These are phyloP conservation scores for Sporothrix protearum DNA, from an alignment of 2,329 filamentous ascomycete genomes.

Conservation along the genomic window DNA sequence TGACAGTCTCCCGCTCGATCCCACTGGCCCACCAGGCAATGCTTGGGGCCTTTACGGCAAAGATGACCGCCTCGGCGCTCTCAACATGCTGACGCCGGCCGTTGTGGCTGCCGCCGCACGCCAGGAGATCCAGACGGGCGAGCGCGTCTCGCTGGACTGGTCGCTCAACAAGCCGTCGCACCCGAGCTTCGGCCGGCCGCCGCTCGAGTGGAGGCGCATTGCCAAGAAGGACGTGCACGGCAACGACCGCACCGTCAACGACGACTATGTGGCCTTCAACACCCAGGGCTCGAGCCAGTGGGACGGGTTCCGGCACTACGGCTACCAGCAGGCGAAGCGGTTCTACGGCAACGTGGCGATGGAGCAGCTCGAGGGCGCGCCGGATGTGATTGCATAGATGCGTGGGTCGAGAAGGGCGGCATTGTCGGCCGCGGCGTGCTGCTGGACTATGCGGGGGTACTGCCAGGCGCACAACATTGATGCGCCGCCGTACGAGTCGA, in stretches of 20 bases:
- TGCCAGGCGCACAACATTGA: slow-evolving; percentile 19
- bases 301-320: slow-evolving; percentile 47
- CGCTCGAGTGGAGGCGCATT: slow-evolving; percentile 41
- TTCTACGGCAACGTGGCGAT: slow-evolving; percentile 24
- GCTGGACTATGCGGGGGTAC: slow-evolving; percentile 38
- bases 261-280: slow-evolving; percentile 45
- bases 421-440: slow-evolving; percentile 48
- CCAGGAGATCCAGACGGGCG: slow-evolving; percentile 53
- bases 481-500: slow-evolving; percentile 24
- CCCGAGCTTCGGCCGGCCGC: slow-evolving; percentile 46
- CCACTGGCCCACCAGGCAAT: slow-evolving; percentile 30
- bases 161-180: slow-evolving; percentile 44
- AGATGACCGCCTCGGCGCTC: slow-evolving; percentile 40
- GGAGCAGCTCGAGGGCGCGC: slow-evolving; percentile 22
- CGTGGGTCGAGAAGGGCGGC: slow-evolving; percentile 39
- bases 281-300: slow-evolving; percentile 49
- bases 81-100: slow-evolving; percentile 31
- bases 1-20: slow-evolving; percentile 28
- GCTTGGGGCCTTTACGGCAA: slow-evolving; percentile 49
- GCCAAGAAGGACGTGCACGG: slow-evolving; percentile 23
- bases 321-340: slow-evolving; percentile 24
- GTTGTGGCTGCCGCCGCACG: slow-evolving; percentile 33
- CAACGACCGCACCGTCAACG: slow-evolving; percentile 44
- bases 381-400: slow-evolving; percentile 24
- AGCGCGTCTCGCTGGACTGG: slow-evolving; percentile 58